Evolutionary conservation across 805 yeast genomes (phyloP).

Genomic region (Candida dajiaensis): DNA sequence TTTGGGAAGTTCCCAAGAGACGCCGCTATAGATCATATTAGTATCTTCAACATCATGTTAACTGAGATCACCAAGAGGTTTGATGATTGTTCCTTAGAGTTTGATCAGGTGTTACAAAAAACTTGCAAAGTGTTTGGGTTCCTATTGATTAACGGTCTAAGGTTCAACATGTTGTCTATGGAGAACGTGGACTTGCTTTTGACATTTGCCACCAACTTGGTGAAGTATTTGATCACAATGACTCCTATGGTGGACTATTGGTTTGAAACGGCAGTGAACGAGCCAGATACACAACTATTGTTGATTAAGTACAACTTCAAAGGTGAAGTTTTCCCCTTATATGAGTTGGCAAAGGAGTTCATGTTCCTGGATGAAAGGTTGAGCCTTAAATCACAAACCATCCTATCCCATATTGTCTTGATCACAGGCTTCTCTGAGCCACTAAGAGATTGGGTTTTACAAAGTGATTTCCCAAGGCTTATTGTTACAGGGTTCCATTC

Average conservation of each 20-base stretch:
- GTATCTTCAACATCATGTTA: slow-evolving; percentile 12
- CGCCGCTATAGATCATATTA: slow-evolving; percentile 10
- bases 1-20: slow-evolving; percentile 5
- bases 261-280: slow-evolving; percentile 8
- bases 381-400: slow-evolving; percentile 5
- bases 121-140: slow-evolving; percentile 13
- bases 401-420: slow-evolving; percentile 12
- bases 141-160: slow-evolving; percentile 11
- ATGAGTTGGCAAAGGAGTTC: slow-evolving; percentile 19
- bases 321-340: slow-evolving; percentile 17
- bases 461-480: slow-evolving; percentile 17
- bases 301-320: slow-evolving; percentile 5
- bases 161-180: background rate
- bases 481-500: slow-evolving; percentile 12
- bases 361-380: slow-evolving; percentile 13
- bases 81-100: slow-evolving; percentile 12
- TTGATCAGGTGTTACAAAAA: slow-evolving; percentile 4
- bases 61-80: slow-evolving; percentile 9
- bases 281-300: slow-evolving; percentile 13
- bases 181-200: slow-evolving; percentile 5
- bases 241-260: slow-evolving; percentile 15
- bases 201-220: slow-evolving; percentile 8
- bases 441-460: slow-evolving; percentile 14
- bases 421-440: slow-evolving; percentile 8
- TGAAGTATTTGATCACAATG: slow-evolving; percentile 12